Evolutionary conservation across 768 basidiomycete genomes (phyloP), one percentile per base, ranked within the genome.

Genomic region (Mycena pura): DNA sequence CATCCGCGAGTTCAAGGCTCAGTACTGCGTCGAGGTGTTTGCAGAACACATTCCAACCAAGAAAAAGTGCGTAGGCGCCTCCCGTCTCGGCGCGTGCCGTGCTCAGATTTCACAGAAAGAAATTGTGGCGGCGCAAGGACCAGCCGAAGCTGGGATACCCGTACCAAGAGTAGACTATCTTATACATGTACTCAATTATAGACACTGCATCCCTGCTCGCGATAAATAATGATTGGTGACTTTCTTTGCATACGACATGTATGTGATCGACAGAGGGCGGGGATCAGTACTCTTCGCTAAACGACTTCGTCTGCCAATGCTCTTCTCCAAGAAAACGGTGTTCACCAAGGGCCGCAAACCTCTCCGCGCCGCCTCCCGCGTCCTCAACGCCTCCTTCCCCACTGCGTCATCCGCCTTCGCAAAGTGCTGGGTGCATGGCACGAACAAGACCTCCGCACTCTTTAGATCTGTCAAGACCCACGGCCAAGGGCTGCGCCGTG

Each of bases 71-170:
- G 93, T 82, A 10, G 6, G 22, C 17, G 22, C n/a, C 24, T 41
- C 27, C 9, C 29, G 15, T 32, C 27, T 32, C 17, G 10, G 31
- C 14, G n/a, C 13, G 48, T 43, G 3, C 6, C 1, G 46, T 39
- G 17, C 17, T 54, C 3, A 25, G 15, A 6, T 15, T 39, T 41
- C 24, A 34, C 72, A 96, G 94, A 86, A 90, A 88, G 73, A 97
- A 96, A 79, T 82, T 95, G 21, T 95, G 93, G 93, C 86, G 93
- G 60, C 86, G 93, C 48, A 95, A 89, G 71, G 93, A 95, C 71
- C 88, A 90, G 69, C 85, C 86, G 40, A 91, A 91, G 76, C 90
- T 97, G 41, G 84, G 87, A 8, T 98, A 96, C 75, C 96, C 96
- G 3, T 96, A 86, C 77, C 89, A 90, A 71, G 96, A 97, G 75